phyloP scores from a whole-genome alignment of 73 alveolate genomes.

The Paramecium bursaria region DNA sequence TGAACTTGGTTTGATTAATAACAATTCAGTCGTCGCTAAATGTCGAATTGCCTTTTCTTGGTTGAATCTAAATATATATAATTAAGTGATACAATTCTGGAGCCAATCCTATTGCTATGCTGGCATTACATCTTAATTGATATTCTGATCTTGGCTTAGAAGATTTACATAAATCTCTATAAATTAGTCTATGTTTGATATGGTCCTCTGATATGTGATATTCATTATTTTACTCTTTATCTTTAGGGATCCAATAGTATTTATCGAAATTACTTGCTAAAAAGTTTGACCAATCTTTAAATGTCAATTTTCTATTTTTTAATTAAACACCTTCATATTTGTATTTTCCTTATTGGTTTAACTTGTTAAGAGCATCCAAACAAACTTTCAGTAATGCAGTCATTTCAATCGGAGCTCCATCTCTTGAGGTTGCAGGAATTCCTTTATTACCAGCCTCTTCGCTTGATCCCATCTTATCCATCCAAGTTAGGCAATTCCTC shows the following conservation, averaged over 20 bases:
- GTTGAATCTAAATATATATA: no score
- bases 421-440: conserved; percentile 96
- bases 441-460: conserved; percentile 95
- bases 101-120: conserved; percentile 94
- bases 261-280: conserved; percentile 83
- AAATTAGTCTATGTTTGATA: conserved; percentile 51
- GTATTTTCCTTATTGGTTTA: conserved; percentile 11
- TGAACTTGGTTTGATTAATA: conserved; percentile 60
- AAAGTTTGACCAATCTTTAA: conserved; percentile 82
- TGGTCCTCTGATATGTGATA: conserved; percentile 58
- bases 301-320: conserved; percentile 74
- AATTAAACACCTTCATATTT: conserved; percentile 71
- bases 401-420: conserved; percentile 98
- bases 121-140: conserved; percentile 91
- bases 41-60: conserved; percentile 81
- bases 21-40: conserved; percentile 78
- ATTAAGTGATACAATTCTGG: conserved; percentile 97
- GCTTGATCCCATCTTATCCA: conserved; percentile 99
- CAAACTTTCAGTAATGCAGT: conserved; percentile 87
- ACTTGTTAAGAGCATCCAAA: conserved; percentile 75
- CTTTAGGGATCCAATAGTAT: conserved; percentile 82
- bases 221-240: conserved; percentile 45
- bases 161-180: conserved; percentile 81
- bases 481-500: conserved; percentile 98
- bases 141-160: conserved; percentile 84